Percentiles rank a stretch among this genome's conserved stretches.
Conservation (phyloP, 2,329 filamentous ascomycete genomes). For the Tympanopsis confertula region DNA sequence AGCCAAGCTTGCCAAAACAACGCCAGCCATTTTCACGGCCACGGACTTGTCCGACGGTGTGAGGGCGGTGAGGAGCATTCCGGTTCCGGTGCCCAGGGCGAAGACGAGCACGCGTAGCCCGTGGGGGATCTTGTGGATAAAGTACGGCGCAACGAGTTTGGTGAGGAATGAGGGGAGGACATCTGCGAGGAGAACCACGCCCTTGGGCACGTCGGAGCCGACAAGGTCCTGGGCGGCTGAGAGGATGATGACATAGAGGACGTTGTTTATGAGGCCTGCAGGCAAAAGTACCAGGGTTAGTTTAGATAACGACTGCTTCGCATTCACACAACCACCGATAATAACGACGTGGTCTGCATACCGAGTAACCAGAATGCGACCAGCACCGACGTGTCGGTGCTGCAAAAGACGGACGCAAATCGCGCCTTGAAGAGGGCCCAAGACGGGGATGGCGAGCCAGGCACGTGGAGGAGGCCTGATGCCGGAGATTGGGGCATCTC, state of each 20-base stretch:
- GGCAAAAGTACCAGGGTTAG: slow-evolving; percentile 1
- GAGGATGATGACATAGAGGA: slow-evolving; percentile 66
- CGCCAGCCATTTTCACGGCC: slow-evolving; percentile 50
- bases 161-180: slow-evolving; percentile 59
- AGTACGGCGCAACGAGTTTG: slow-evolving; percentile 59
- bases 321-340: background rate
- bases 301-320: slow-evolving; percentile 2
- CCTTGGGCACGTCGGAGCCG: slow-evolving; percentile 56
- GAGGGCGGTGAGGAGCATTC: slow-evolving; percentile 60
- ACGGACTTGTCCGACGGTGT: slow-evolving; percentile 43
- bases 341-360: slow-evolving; percentile 19
- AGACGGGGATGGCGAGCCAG: slow-evolving; percentile 36
- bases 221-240: slow-evolving; percentile 63
- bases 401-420: slow-evolving; percentile 40
- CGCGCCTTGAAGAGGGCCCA: slow-evolving; percentile 65
- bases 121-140: slow-evolving; percentile 61
- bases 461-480: slow-evolving; percentile 34
- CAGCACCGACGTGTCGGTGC: slow-evolving; percentile 49
- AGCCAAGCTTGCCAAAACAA: slow-evolving; percentile 54
- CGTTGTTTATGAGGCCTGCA: slow-evolving; percentile 62
- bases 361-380: slow-evolving; percentile 65
- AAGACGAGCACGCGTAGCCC: slow-evolving; percentile 46
- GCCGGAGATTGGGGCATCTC: slow-evolving; percentile 5
- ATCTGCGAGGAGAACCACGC: slow-evolving; percentile 59
- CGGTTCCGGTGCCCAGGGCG: slow-evolving; percentile 44